phyloP scores from a whole-genome alignment of 129 eudicot species.

The Chrysanthemum lavandulifolium region DNA sequence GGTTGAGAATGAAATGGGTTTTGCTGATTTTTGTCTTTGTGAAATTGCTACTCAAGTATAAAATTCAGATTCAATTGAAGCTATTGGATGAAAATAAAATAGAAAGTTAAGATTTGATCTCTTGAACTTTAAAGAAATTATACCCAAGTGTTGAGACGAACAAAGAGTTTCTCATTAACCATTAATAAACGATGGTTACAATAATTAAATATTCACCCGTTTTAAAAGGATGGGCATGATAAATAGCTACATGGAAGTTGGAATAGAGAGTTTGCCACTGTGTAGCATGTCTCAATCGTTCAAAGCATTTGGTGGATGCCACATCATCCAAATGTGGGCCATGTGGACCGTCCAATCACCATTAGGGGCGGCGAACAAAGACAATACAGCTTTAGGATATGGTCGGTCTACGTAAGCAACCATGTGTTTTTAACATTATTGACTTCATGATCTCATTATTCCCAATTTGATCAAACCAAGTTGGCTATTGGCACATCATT shows the following conservation, averaged over 20 bases:
- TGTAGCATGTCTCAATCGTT: slow-evolving; percentile 12
- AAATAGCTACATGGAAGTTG: not conserved
- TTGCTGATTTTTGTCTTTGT: no score
- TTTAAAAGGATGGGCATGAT: not conserved
- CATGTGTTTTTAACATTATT: slow-evolving; percentile 34
- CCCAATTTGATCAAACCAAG: slow-evolving; percentile 9
- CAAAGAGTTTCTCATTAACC: no score
- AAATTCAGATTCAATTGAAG: no score
- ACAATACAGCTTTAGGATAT: slow-evolving; percentile 33
- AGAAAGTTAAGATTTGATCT: no score
- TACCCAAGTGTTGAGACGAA: no score
- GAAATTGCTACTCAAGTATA: no score
- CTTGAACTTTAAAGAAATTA: no score
- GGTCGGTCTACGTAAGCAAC: slow-evolving; percentile 32
- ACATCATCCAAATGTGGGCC: slow-evolving; percentile 31
- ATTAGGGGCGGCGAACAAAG: slow-evolving; percentile 34
- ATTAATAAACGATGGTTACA: no score
- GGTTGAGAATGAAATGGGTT: no score
- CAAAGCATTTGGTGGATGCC: slow-evolving; percentile 34
- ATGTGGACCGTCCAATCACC: slow-evolving; percentile 33
- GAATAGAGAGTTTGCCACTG: slow-evolving; percentile 7
- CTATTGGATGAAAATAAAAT: no score
- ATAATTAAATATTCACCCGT: no score
- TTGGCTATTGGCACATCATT: slow-evolving; percentile 8
- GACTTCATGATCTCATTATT: slow-evolving; percentile 15